Base-by-base conservation (phyloP, 208 protist genomes). In the Angomonas desouzai region DNA sequence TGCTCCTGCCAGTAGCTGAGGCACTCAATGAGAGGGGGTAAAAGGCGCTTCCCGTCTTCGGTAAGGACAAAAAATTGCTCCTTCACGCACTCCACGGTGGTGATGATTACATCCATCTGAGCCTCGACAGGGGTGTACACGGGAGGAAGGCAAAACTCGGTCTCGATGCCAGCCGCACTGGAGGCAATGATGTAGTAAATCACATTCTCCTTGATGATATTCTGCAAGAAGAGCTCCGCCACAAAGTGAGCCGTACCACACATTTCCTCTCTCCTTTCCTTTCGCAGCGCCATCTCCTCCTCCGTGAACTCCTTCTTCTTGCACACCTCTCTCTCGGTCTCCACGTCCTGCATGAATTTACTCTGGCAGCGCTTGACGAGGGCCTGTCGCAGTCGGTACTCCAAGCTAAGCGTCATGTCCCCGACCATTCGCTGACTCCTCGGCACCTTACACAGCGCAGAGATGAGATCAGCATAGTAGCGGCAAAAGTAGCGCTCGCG, bases 201-300 rank as follows among this genome's bases (percentile, higher is more conserved):
- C n/a, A 87, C 82, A 34, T 73, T 68, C 36, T 73, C 77, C 20
- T 72, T 58, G 22, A 92, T 74, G 34, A 94, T 76, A 48, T 82
- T 70, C 33, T 77, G 77, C 48, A 88, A 56, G 56, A 81, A 88
- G 3, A 94, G 74, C 73, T 94, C 82, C 40, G 81, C 75, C 53
- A 91, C 73, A 67, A 94, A 94, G 38, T 66, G 74, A 11, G 90
- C 80, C 68, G 81, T 91, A 49, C 88, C 88, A 48, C 80, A 87
- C 64, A 84, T 79, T 20, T 64, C 59, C 43, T 90, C 77, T 0
- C 85, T 76, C 9, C 72, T 70, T 64, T 87, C 73, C 66, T 83
- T 85, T 28, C 70, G 63, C 56, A 75, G 66, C 6, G 33, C 71
- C 13, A 30, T 28, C 29, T 38, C 59, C 67, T 65, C 67, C 62